Evolutionary conservation across 257 asterid genomes (phyloP), one percentile per base, ranked within the genome.

Genomic region (Penstemon newberryi): DNA sequence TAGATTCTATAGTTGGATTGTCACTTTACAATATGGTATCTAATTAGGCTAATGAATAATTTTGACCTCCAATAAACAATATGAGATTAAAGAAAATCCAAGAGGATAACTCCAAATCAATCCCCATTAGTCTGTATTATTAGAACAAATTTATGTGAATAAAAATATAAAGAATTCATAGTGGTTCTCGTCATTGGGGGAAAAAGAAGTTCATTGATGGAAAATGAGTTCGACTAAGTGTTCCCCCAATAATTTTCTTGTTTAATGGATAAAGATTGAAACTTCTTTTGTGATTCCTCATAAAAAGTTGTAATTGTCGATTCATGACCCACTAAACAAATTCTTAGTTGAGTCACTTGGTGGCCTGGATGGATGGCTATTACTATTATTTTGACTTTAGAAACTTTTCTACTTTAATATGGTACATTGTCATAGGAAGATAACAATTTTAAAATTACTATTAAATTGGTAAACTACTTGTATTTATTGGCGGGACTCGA

Each of bases 241-340:
- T n/a, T 64, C 62, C 70, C 50, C 79, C 71, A 75, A 62, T 69
- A 49, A n/a, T 13, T 8, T 51, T 70, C 55, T 57, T 57, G 55
- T 36, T 9, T 65, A 58, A 65, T 75, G 76, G 85, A 76, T 80
- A 76, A 67, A 58, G 80, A 77, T 77, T 67, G 55, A 71, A 33
- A 39, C 60, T 53, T 51, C 63, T 53, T 56, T 52, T 13, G 39
- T 38, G 42, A 7, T 7, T 71, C 74, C 72, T 72, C 74, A 73
- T 70, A 50, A 65, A 73, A 58, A 63, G 11, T 4, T 11, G 70
- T 69, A 54, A 41, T 60, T 71, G 36, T 76, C 68, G 25, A 25
- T 36, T 15, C 13, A 45, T 65, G 72, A 69, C 65, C 69, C 44
- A 19, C 54, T 25, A 1, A 25, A 25, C 25, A 47, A 13, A 58